Conservation (phyloP, 805 yeast species). For the Candida tallmaniae region DNA sequence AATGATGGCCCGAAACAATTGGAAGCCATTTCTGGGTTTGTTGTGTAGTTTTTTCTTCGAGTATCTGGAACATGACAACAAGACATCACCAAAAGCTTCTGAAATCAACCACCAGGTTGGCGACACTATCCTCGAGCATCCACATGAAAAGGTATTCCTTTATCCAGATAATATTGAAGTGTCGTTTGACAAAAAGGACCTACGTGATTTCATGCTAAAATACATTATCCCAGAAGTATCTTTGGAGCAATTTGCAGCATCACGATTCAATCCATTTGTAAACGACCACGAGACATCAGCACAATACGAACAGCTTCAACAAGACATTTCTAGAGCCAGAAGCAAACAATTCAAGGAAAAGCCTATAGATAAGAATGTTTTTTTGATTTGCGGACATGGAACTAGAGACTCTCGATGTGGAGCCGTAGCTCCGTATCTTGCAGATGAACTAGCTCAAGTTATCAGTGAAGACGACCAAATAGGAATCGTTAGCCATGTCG, state of each 20-base stretch:
- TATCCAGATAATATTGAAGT: conserved; percentile 52
- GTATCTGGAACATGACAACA: too few species aligned
- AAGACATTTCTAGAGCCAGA: background rate
- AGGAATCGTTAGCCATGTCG: conserved; percentile 69
- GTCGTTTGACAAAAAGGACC: conserved; percentile 27
- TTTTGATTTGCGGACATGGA: conserved; percentile 64
- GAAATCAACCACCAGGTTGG: too few species aligned
- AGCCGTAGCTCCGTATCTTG: conserved; percentile 40
- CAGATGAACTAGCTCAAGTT: conserved; percentile 48
- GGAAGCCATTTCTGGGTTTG: conserved; percentile 44
- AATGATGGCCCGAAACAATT: too few species aligned
- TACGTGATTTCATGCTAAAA: conserved; percentile 35
- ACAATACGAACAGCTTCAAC: background rate
- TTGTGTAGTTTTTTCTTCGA: conserved; percentile 45
- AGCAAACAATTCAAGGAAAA: conserved; percentile 5
- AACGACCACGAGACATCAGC: background rate
- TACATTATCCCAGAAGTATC: conserved; percentile 35
- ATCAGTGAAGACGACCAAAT: conserved; percentile 20
- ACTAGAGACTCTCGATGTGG: conserved; percentile 68
- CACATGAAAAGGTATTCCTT: conserved; percentile 36
- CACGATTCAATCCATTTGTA: conserved; percentile 26
- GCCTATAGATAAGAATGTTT: conserved; percentile 21
- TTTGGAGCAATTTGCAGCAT: too few species aligned
- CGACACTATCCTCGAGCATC: too few species aligned
- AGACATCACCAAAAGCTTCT: too few species aligned